These are phyloP conservation scores for Sugiyamaella xylanicola DNA, from an alignment of 1,139 yeast species.

Conservation along the genomic window DNA sequence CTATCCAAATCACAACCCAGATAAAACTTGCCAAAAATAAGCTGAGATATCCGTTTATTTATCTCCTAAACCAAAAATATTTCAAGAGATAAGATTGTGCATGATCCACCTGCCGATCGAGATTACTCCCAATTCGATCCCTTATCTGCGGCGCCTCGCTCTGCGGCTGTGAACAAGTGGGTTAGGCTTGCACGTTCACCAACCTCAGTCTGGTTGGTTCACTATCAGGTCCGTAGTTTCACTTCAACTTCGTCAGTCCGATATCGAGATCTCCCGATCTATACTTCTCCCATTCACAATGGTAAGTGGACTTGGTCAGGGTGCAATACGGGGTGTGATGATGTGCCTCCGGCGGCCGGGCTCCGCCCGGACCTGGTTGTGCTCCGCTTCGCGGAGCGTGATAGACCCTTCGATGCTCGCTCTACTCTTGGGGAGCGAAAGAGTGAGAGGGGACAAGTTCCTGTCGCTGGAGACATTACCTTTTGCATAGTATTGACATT, in stretches of 20 bases:
- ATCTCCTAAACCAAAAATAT: too few relatives aligned
- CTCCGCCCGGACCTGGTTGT: background rate
- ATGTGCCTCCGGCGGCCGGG: background rate
- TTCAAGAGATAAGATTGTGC: constrained; percentile 7
- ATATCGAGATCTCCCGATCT: background rate
- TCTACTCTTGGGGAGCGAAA: too few relatives aligned
- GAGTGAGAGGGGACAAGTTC: too few relatives aligned
- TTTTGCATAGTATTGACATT: too few relatives aligned
- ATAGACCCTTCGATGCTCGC: too few relatives aligned
- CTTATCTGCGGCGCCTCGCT: constrained; percentile 13
- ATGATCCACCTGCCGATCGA: background rate
- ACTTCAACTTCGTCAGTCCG: background rate
- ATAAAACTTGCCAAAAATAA: background rate
- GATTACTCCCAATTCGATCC: too few relatives aligned
- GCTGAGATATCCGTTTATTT: too few relatives aligned
- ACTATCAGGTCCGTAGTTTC: too few relatives aligned
- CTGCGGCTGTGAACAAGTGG: background rate
- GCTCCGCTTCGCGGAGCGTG: constrained; percentile 1
- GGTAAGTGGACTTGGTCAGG: constrained; percentile 9
- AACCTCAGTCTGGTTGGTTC: background rate
- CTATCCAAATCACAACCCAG: background rate
- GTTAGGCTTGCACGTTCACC: constrained; percentile 9
- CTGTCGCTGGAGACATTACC: too few relatives aligned
- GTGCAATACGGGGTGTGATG: background rate
- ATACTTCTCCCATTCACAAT: background rate